Conservation (phyloP, 2,329 filamentous ascomycete species). For the Leptographium lundbergii region DNA sequence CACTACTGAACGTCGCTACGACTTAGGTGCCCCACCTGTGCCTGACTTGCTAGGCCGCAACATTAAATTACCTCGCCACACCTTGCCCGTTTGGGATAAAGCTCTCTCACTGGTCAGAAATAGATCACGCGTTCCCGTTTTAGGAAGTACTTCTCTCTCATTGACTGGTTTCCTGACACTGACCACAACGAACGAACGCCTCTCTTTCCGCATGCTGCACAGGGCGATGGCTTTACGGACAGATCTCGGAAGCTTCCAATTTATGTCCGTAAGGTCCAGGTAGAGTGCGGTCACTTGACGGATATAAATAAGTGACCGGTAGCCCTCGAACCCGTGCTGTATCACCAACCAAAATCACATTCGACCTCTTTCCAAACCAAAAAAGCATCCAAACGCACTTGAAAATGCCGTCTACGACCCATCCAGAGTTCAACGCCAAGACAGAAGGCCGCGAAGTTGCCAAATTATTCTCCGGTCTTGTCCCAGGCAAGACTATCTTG, state of each 20-base stretch:
- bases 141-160: neutral
- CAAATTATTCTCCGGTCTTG: neutral
- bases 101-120: neutral
- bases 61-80: too few species aligned
- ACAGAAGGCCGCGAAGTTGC: neutral
- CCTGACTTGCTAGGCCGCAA: neutral
- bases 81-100: neutral
- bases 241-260: neutral
- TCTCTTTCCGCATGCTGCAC: neutral
- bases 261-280: neutral
- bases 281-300: neutral
- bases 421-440: neutral
- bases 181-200: neutral
- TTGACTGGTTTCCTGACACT: neutral
- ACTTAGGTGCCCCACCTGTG: neutral
- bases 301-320: neutral
- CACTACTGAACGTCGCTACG: neutral
- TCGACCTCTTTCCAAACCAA: neutral
- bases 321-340: neutral
- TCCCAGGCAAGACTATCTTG: constrained; percentile 24
- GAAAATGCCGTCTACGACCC: neutral
- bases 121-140: neutral
- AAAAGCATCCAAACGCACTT: neutral
- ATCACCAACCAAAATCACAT: neutral
- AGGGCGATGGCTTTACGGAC: neutral